Evolutionary conservation across 1,139 yeast species (phyloP).

Genomic region (Diutina siamensis): DNA sequence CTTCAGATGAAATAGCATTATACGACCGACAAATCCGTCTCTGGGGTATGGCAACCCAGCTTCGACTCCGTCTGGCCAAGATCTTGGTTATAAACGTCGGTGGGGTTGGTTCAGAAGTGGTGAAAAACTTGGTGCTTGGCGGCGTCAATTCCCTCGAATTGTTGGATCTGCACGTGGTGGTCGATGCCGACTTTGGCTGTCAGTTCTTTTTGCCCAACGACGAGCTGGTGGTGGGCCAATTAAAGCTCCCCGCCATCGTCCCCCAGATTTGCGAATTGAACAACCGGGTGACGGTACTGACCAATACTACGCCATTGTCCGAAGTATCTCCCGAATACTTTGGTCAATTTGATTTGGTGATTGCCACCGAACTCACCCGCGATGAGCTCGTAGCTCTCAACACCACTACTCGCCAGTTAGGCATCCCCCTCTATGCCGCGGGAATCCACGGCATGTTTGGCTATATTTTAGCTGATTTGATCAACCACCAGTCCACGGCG

Average conservation of each 20-base stretch:
- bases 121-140: slow-evolving; percentile 78
- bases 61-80: slow-evolving; percentile 61
- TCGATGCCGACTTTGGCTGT: slow-evolving; percentile 56
- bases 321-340: slow-evolving; percentile 25
- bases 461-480: slow-evolving; percentile 67
- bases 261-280: slow-evolving; percentile 59
- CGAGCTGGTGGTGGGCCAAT: slow-evolving; percentile 34
- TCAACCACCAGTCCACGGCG: slow-evolving; percentile 41
- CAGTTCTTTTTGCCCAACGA: slow-evolving; percentile 67
- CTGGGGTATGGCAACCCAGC: slow-evolving; percentile 95
- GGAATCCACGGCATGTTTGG: slow-evolving; percentile 78
- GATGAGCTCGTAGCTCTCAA: slow-evolving; percentile 36
- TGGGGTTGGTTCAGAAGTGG: slow-evolving; percentile 67
- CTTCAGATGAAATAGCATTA: slow-evolving; percentile 70
- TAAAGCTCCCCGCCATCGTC: slow-evolving; percentile 44
- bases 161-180: slow-evolving; percentile 45
- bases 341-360: slow-evolving; percentile 53
- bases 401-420: slow-evolving; percentile 37
- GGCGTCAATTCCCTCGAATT: slow-evolving; percentile 76
- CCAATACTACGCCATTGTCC: slow-evolving; percentile 25
- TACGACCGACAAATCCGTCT: slow-evolving; percentile 92
- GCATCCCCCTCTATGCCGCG: slow-evolving; percentile 57
- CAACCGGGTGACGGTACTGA: slow-evolving; percentile 52
- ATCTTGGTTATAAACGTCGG: slow-evolving; percentile 59
- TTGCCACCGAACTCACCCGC: slow-evolving; percentile 57